A percentile compares a stretch with the other conserved stretches of the same genome.
phyloP scores from a whole-genome alignment of 2,329 filamentous ascomycete species.

The Celoporthe dispersa region DNA sequence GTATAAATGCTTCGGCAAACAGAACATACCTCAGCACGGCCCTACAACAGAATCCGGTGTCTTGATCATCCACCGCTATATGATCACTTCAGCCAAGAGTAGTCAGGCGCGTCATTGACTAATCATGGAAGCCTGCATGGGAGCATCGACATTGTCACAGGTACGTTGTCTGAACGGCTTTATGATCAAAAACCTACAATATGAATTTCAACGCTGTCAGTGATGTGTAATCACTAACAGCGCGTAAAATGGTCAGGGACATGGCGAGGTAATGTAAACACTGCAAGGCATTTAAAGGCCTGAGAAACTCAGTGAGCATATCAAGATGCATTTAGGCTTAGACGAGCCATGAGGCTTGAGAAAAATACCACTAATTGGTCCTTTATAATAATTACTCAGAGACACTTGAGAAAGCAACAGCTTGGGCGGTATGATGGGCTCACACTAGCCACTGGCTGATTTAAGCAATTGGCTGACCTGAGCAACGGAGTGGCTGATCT shows the following conservation, averaged over 20 bases:
- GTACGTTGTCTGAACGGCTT: too few relatives aligned
- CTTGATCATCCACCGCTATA: not conserved
- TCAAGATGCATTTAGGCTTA: too few relatives aligned
- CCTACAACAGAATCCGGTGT: not conserved
- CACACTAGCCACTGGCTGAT: not conserved
- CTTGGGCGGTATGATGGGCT: too few relatives aligned
- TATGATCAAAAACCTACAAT: not conserved
- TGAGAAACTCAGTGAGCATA: too few relatives aligned
- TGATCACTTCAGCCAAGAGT: not conserved
- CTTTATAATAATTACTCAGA: not conserved
- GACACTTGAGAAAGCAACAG: not conserved
- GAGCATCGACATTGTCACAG: not conserved
- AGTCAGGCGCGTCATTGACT: not conserved
- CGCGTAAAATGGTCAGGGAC: not conserved
- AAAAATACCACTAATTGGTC: too few relatives aligned
- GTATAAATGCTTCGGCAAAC: not conserved
- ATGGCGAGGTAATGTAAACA: too few relatives aligned
- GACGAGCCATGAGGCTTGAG: too few relatives aligned
- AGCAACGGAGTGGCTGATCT: not conserved
- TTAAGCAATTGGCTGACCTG: not conserved
- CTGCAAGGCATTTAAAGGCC: not conserved
- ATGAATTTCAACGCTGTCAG: not conserved
- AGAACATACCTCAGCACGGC: not conserved
- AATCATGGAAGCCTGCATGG: not conserved
- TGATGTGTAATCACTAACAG: not conserved